Percentiles rank a stretch among this genome's conserved stretches.
These are phyloP conservation scores for Nothophoma quercina DNA, from an alignment of 2,329 filamentous ascomycete species.

Conservation along the genomic window DNA sequence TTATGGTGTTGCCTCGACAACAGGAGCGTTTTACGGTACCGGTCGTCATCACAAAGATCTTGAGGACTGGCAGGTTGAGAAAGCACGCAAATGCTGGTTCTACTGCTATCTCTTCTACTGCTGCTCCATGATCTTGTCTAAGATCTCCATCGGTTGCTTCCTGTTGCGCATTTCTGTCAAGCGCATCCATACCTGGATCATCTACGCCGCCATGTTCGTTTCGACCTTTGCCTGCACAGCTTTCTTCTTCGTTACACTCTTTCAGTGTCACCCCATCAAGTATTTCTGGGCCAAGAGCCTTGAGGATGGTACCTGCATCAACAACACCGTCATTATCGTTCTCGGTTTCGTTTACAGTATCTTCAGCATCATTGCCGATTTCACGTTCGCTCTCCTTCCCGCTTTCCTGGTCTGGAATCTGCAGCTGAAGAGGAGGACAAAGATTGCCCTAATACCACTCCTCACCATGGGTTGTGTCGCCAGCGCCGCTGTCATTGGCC, in stretches of 20 bases:
- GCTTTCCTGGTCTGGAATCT: conserved; percentile 60
- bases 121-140: conserved; percentile 42
- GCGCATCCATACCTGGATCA: conserved; percentile 44
- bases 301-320: conserved; percentile 52
- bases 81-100: conserved; percentile 42
- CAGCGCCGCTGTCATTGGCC: conserved; percentile 44
- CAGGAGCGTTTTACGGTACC: conserved; percentile 42
- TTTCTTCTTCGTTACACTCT: conserved; percentile 57
- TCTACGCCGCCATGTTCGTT: conserved; percentile 49
- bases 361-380: conserved; percentile 57
- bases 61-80: conserved; percentile 24
- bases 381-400: conserved; percentile 59
- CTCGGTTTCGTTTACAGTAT: conserved; percentile 58
- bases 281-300: conserved; percentile 57
- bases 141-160: conserved; percentile 45
- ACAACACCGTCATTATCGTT: conserved; percentile 49
- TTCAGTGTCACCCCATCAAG: conserved; percentile 60
- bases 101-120: conserved; percentile 47
- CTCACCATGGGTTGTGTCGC: conserved; percentile 60
- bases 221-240: conserved; percentile 46
- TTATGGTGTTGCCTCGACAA: conserved; percentile 36
- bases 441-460: conserved; percentile 57
- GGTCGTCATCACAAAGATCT: conserved; percentile 40
- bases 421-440: conserved; percentile 59
- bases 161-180: conserved; percentile 42